These are phyloP conservation scores for Pyrenophora tritici-repentis DNA, from an alignment of 2,329 filamentous ascomycete species.

Conservation along the genomic window DNA sequence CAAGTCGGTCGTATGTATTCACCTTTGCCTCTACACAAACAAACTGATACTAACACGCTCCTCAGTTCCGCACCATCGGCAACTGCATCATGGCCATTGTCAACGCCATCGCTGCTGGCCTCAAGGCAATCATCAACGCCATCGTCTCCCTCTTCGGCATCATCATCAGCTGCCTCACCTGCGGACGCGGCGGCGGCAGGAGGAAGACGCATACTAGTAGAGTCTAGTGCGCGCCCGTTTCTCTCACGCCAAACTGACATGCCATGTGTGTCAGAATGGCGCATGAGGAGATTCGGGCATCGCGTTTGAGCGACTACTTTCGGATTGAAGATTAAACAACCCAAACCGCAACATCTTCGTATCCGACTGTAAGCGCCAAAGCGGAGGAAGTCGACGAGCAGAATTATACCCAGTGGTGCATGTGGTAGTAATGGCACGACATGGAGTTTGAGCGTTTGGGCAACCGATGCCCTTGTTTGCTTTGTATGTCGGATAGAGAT, in stretches of 20 bases:
- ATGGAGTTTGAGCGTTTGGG: slow-evolving; percentile 8
- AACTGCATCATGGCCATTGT: slow-evolving; percentile 54
- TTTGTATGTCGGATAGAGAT: slow-evolving; percentile 8
- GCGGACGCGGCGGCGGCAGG: slow-evolving; percentile 51
- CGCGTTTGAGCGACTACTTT: not conserved
- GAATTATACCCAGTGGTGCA: not conserved
- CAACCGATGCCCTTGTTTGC: slow-evolving; percentile 3
- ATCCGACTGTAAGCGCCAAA: too few species aligned
- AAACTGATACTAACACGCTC: slow-evolving; percentile 19
- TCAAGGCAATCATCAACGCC: slow-evolving; percentile 55
- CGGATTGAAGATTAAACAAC: too few species aligned
- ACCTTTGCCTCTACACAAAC: not conserved
- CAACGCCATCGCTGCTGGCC: slow-evolving; percentile 52
- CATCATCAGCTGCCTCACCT: slow-evolving; percentile 57
- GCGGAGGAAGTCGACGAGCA: not conserved
- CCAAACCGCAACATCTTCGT: too few species aligned
- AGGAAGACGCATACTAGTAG: slow-evolving; percentile 45
- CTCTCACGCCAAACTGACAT: slow-evolving; percentile 5
- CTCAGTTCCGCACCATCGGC: slow-evolving; percentile 54
- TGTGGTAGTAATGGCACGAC: slow-evolving; percentile 5
- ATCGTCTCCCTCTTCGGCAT: slow-evolving; percentile 57
- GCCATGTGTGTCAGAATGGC: slow-evolving; percentile 4
- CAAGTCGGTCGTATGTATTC: slow-evolving; percentile 60
- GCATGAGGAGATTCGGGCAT: slow-evolving; percentile 9
- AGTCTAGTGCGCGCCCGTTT: slow-evolving; percentile 40